A percentile compares a stretch with the other conserved stretches of the same genome.
phyloP scores from a whole-genome alignment of 768 basidiomycete species.

The Auriscalpium microsporum region DNA sequence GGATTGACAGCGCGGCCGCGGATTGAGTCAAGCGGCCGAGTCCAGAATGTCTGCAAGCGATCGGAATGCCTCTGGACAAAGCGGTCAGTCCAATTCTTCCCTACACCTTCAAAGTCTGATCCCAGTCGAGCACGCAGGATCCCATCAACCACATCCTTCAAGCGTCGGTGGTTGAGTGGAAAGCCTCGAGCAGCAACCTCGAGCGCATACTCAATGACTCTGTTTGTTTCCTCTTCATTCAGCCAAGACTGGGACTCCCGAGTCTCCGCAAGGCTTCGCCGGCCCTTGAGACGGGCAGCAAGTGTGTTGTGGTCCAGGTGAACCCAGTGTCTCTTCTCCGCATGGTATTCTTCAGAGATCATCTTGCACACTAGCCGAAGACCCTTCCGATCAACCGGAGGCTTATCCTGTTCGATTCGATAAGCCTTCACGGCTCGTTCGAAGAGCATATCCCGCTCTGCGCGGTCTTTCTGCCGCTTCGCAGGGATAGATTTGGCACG shows the following conservation, averaged over 20 bases:
- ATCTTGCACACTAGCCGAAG: no score
- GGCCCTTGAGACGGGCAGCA: no score
- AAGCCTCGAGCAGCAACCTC: conserved; percentile 26
- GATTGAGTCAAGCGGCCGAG: conserved; percentile 26
- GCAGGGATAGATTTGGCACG: no score
- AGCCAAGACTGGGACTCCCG: conserved; percentile 18
- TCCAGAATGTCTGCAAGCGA: conserved; percentile 21
- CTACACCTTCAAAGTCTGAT: conserved; percentile 18
- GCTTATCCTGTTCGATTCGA: no score
- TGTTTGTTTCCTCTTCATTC: conserved; percentile 21
- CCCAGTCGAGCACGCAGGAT: conserved; percentile 5
- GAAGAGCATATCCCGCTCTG: no score
- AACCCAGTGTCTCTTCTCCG: no score
- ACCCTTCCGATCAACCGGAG: no score
- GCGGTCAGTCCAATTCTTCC: conserved; percentile 27
- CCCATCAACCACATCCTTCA: conserved; percentile 29
- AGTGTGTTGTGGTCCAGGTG: no score
- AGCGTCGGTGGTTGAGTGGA: conserved; percentile 24
- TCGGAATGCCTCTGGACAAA: conserved; percentile 23
- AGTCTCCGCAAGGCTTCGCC: no score
- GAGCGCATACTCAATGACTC: conserved; percentile 22
- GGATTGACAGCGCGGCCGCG: conserved; percentile 30
- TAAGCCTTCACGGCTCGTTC: no score
- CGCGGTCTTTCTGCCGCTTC: no score
- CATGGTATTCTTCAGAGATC: no score